These are phyloP conservation scores for Forsythia viridissima DNA, from an alignment of 257 asterid genomes.

Conservation along the genomic window DNA sequence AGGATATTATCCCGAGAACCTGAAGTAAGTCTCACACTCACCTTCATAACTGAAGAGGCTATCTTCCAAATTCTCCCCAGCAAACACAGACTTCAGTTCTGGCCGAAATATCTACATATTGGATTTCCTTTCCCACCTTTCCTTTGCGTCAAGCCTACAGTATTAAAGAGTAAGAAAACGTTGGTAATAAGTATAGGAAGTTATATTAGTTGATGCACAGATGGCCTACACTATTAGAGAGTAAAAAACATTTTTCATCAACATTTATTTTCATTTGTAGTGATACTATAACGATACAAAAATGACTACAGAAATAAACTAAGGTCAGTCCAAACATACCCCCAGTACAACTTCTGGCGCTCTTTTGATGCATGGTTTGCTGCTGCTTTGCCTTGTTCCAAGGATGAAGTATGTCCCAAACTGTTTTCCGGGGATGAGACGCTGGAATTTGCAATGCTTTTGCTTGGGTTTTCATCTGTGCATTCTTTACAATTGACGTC, in stretches of 20 bases:
- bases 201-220: neutral
- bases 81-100: neutral
- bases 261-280: constrained; percentile 5
- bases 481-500: constrained; percentile 25
- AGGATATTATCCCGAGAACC: neutral
- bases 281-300: neutral
- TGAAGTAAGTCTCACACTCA: neutral
- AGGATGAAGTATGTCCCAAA: constrained; percentile 16
- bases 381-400: constrained; percentile 29
- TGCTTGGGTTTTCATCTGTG: constrained; percentile 18
- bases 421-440: constrained; percentile 24
- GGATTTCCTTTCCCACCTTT: constrained; percentile 90
- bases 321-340: constrained; percentile 44
- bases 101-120: constrained; percentile 56
- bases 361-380: constrained; percentile 27
- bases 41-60: neutral
- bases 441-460: constrained; percentile 26
- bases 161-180: constrained; percentile 6
- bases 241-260: neutral
- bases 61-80: neutral
- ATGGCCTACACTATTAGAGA: constrained; percentile 39
- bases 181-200: constrained; percentile 1
- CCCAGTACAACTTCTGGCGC: constrained; percentile 78
- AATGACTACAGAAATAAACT: neutral
- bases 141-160: constrained; percentile 72